Percentiles rank a stretch among this genome's conserved stretches.
Evolutionary conservation across 2,329 filamentous ascomycete genomes (phyloP).

Genomic region (Ceratocystis variospora): DNA sequence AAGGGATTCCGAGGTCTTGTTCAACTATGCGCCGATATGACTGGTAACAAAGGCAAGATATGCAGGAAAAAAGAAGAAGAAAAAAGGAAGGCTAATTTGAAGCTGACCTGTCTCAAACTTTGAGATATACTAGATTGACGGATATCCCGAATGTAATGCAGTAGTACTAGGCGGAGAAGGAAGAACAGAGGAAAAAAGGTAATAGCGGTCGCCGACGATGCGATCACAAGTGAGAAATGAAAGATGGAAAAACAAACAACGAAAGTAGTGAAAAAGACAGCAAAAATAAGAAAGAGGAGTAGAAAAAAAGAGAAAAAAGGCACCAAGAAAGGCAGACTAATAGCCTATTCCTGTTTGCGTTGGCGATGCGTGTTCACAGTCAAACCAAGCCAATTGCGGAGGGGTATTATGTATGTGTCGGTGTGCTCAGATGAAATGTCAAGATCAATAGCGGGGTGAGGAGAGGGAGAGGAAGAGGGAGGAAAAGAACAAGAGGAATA

Average conservation of each 20-base stretch:
- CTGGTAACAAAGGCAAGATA: neutral
- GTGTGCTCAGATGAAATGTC: slow-evolving; percentile 5
- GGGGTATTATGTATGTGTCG: neutral
- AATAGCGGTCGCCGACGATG: neutral
- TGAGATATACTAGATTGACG: neutral
- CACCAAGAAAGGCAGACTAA: neutral
- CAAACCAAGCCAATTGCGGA: neutral
- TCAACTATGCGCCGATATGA: neutral
- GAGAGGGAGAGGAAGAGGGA: neutral
- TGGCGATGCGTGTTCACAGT: neutral
- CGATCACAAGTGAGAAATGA: neutral
- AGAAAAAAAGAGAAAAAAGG: neutral
- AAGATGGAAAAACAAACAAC: neutral
- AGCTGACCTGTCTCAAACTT: neutral
- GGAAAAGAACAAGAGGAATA: neutral
- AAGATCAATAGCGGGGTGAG: slow-evolving; percentile 3
- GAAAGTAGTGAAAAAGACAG: neutral
- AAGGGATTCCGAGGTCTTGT: neutral
- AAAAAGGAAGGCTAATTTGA: neutral
- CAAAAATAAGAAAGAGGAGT: neutral
- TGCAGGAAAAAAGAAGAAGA: neutral
- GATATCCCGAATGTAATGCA: neutral
- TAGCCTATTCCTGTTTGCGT: neutral
- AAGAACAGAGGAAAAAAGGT: neutral
- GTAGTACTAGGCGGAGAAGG: neutral